phyloP scores from a whole-genome alignment of 2,329 filamentous ascomycete genomes.

The Cercospora zeina region DNA sequence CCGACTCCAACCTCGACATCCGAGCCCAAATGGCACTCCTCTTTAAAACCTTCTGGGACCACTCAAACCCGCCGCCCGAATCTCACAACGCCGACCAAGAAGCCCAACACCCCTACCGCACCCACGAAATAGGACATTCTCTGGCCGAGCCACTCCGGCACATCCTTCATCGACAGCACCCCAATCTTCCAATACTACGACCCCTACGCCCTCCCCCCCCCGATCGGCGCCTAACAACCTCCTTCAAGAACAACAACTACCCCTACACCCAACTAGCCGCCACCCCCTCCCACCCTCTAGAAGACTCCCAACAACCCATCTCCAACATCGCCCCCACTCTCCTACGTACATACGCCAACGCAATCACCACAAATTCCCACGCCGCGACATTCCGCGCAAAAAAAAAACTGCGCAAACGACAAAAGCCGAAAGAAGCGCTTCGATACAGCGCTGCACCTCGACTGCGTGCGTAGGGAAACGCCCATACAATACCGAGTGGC shows the following conservation, averaged over 20 bases:
- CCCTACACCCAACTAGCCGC: slow-evolving; percentile 21
- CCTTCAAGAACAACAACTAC: slow-evolving; percentile 25
- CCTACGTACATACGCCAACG: slow-evolving; percentile 21
- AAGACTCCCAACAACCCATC: slow-evolving; percentile 19
- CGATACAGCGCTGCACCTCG: slow-evolving; percentile 23
- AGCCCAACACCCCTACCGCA: slow-evolving; percentile 16
- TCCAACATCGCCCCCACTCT: slow-evolving; percentile 18
- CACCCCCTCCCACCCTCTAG: not conserved
- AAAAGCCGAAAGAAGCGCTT: slow-evolving; percentile 14
- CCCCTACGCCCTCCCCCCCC: slow-evolving; percentile 16
- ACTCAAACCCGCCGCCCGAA: not conserved
- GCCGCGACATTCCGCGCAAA: slow-evolving; percentile 11
- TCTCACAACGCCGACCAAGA: not conserved
- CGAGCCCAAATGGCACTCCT: slow-evolving; percentile 40
- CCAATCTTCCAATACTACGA: slow-evolving; percentile 17
- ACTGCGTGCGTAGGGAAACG: slow-evolving; percentile 20
- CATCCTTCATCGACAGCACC: slow-evolving; percentile 7
- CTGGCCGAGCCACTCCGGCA: slow-evolving; percentile 40
- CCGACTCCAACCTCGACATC: slow-evolving; percentile 46
- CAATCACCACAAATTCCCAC: slow-evolving; percentile 16
- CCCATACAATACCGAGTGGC: slow-evolving; percentile 26
- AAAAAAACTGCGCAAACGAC: slow-evolving; percentile 10
- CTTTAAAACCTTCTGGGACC: slow-evolving; percentile 32
- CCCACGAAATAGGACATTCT: slow-evolving; percentile 36
- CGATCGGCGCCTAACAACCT: slow-evolving; percentile 12